Evolutionary conservation across 208 protist species (phyloP).

Genomic region (Crithidia thermophila): DNA sequence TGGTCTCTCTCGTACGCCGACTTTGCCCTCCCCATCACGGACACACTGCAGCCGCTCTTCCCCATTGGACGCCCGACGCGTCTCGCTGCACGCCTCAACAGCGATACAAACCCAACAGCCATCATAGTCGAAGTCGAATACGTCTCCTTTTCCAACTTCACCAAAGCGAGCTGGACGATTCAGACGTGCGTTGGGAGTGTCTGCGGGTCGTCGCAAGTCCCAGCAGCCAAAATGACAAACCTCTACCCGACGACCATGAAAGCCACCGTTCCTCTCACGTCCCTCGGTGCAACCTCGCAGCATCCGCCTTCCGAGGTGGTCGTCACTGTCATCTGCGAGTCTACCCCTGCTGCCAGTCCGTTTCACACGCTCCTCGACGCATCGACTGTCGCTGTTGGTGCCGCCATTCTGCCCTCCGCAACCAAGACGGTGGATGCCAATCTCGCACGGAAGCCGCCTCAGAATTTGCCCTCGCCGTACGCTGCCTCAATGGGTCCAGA

Average conservation of each 20-base stretch:
- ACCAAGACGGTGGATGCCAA: slow-evolving; percentile 23
- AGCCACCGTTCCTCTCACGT: neutral
- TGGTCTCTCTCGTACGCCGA: slow-evolving; percentile 28
- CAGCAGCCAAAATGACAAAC: neutral
- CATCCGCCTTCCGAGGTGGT: neutral
- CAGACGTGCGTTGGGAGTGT: slow-evolving; percentile 7
- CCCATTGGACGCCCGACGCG: slow-evolving; percentile 33
- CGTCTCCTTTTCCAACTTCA: slow-evolving; percentile 35
- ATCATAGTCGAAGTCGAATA: slow-evolving; percentile 27
- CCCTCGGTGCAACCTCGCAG: neutral
- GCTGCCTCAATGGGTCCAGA: slow-evolving; percentile 12
- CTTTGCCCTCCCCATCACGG: slow-evolving; percentile 26
- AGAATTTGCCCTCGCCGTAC: slow-evolving; percentile 27
- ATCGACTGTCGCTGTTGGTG: slow-evolving; percentile 16
- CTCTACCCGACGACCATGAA: slow-evolving; percentile 13
- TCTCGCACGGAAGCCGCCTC: slow-evolving; percentile 18
- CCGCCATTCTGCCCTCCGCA: neutral
- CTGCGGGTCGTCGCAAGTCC: slow-evolving; percentile 6
- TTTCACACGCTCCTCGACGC: slow-evolving; percentile 22
- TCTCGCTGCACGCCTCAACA: slow-evolving; percentile 18
- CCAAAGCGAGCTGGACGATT: slow-evolving; percentile 22
- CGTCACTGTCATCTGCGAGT: slow-evolving; percentile 17
- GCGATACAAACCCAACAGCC: slow-evolving; percentile 9
- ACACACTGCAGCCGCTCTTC: slow-evolving; percentile 31
- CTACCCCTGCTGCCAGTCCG: slow-evolving; percentile 19